A percentile compares a stretch with the other conserved stretches of the same genome.
phyloP scores from a whole-genome alignment of 805 yeast species.

The Yueomyces sp. region DNA sequence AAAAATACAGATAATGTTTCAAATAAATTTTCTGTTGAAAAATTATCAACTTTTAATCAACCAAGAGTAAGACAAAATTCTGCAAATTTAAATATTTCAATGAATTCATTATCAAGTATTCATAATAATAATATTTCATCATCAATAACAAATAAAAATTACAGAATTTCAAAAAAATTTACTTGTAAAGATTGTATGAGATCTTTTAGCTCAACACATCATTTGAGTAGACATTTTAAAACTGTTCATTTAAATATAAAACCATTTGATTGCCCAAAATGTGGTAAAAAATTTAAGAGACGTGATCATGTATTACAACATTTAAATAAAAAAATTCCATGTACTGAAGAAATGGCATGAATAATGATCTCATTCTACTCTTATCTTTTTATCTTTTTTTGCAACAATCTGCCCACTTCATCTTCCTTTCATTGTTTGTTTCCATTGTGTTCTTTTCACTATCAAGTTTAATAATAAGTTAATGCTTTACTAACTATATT shows the following conservation, averaged over 20 bases:
- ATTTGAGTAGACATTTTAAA: conserved; percentile 24
- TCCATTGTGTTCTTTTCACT: no score
- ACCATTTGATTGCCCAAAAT: conserved; percentile 24
- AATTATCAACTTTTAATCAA: not conserved
- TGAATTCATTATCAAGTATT: no score
- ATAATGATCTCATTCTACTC: not conserved
- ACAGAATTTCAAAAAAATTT: not conserved
- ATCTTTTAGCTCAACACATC: conserved; percentile 24
- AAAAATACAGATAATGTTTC: no score
- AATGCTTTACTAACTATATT: no score
- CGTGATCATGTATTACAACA: conserved; percentile 26
- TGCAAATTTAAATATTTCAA: no score
- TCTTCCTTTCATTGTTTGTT: no score
- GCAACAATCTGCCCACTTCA: no score
- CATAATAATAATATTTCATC: no score
- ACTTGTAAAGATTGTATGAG: conserved; percentile 21
- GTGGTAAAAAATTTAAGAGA: conserved; percentile 25
- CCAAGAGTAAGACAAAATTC: not conserved
- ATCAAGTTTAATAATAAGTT: no score
- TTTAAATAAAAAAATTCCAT: conserved; percentile 24
- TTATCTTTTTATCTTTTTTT: no score
- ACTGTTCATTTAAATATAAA: conserved; percentile 26
- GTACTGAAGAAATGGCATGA: conserved; percentile 4
- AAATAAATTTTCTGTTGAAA: not conserved
- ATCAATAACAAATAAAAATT: no score